These are phyloP conservation scores for Ajuga reptans DNA, from an alignment of 305 asterid species.

Conservation along the genomic window DNA sequence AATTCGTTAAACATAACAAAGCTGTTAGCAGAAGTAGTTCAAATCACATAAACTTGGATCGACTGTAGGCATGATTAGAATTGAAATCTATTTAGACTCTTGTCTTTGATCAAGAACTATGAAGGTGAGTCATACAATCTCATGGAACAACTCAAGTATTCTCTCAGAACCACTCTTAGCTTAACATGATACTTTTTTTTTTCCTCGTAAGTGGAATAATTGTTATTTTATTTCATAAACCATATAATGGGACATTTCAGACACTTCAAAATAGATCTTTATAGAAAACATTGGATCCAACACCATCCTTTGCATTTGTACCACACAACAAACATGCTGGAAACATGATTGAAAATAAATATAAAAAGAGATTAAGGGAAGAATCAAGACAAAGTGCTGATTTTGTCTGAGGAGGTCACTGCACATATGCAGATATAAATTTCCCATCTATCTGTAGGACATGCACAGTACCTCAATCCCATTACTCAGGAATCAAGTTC, in stretches of 20 bases:
- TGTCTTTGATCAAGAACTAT: not conserved
- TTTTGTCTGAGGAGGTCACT: not conserved
- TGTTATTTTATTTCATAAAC: constrained; percentile 1
- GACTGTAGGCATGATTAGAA: constrained; percentile 14
- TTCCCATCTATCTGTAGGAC: not conserved
- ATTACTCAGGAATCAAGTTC: not conserved
- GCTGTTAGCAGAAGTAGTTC: constrained; percentile 5
- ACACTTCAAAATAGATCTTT: not conserved
- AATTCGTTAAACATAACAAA: constrained; percentile 14
- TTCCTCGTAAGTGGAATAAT: not conserved
- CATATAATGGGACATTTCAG: not conserved
- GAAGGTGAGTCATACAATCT: not conserved
- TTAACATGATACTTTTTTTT: not conserved
- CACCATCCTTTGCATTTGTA: constrained; percentile 6
- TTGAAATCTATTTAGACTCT: constrained; percentile 14
- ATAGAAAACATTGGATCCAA: not conserved
- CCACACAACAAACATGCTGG: not conserved
- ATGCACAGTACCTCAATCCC: not conserved
- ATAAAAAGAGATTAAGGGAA: not conserved
- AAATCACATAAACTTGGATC: constrained; percentile 9
- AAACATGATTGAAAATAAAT: not conserved
- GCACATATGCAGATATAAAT: not conserved
- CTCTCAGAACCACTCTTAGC: not conserved
- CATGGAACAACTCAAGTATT: not conserved
- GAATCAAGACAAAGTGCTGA: constrained; percentile 6